Conservation (phyloP, 805 yeast species). For the Wickerhamiella spandovensis region DNA sequence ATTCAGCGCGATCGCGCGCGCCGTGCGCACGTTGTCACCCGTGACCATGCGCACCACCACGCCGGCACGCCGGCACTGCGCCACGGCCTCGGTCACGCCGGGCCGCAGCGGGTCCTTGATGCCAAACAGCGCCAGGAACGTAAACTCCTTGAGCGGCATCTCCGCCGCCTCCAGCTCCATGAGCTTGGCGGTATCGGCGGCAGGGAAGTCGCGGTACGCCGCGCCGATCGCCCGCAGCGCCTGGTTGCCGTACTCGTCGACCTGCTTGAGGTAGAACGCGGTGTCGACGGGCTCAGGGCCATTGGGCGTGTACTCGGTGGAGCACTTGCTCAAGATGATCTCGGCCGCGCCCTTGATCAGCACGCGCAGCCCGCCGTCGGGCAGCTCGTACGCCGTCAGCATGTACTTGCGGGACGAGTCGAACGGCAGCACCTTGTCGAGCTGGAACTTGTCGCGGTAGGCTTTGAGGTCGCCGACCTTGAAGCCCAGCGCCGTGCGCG, state of each 20-base stretch:
- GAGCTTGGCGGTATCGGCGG: slow-evolving; percentile 8
- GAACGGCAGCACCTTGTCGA: slow-evolving; percentile 73
- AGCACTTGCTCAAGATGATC: slow-evolving; percentile 53
- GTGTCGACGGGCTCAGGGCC: slow-evolving; percentile 16
- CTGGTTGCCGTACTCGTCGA: slow-evolving; percentile 50
- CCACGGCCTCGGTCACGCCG: slow-evolving; percentile 84
- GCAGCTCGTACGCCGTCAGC: slow-evolving; percentile 50
- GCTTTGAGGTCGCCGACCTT: slow-evolving; percentile 33
- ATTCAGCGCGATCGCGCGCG: slow-evolving; percentile 74
- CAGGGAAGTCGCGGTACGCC: slow-evolving; percentile 53
- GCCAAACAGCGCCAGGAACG: slow-evolving; percentile 69
- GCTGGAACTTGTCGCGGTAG: slow-evolving; percentile 30
- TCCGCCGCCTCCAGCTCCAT: slow-evolving; percentile 12
- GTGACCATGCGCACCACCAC: slow-evolving; percentile 96
- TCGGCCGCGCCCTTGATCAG: slow-evolving; percentile 93
- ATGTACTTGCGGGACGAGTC: slow-evolving; percentile 92
- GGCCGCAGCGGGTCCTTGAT: slow-evolving; percentile 88
- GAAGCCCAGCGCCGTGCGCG: slow-evolving; percentile 39
- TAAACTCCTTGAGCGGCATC: slow-evolving; percentile 24
- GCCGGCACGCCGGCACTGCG: slow-evolving; percentile 78
- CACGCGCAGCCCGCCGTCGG: slow-evolving; percentile 35
- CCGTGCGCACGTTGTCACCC: slow-evolving; percentile 88
- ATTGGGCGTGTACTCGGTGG: slow-evolving; percentile 10
- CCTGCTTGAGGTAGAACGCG: slow-evolving; percentile 28
- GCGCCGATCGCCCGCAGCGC: slow-evolving; percentile 85